phyloP scores from a whole-genome alignment of 2,329 filamentous ascomycete species.

The Cadophora sp. region DNA sequence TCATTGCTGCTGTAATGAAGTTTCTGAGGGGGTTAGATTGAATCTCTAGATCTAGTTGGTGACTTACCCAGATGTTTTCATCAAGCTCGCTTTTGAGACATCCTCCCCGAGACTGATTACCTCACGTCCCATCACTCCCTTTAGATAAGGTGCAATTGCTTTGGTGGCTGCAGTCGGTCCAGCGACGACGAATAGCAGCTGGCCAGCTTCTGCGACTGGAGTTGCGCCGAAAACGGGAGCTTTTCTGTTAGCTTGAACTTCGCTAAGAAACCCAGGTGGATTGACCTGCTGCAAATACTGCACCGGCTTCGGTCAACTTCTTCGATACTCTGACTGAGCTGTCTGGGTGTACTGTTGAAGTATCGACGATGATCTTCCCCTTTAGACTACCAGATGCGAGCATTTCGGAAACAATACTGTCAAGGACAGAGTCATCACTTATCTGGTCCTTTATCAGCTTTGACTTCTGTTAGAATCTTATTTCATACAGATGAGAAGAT shows the following conservation, averaged over 20 bases:
- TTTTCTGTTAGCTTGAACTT: conserved; percentile 39
- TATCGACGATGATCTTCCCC: conserved; percentile 45
- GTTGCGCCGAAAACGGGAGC: conserved; percentile 54
- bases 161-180: conserved; percentile 48
- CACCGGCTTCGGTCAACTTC: conserved; percentile 46
- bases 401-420: conserved; percentile 41
- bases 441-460: conserved; percentile 35
- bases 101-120: conserved; percentile 52
- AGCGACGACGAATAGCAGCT: conserved; percentile 52
- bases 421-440: conserved; percentile 50
- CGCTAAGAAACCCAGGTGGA: conserved; percentile 16
- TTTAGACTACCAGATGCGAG: conserved; percentile 34
- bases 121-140: conserved; percentile 51
- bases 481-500: conserved; percentile 40
- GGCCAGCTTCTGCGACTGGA: conserved; percentile 51
- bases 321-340: conserved; percentile 45
- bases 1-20: conserved; percentile 49
- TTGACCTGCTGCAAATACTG: conserved; percentile 48
- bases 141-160: conserved; percentile 49
- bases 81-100: conserved; percentile 49
- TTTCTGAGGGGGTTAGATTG: conserved; percentile 36
- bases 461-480: not conserved
- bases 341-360: conserved; percentile 45
- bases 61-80: conserved; percentile 50
- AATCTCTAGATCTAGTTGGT: not conserved